These are phyloP conservation scores for Cenococcum geophilum DNA, from an alignment of 495 filamentous ascomycete species.

Conservation along the genomic window DNA sequence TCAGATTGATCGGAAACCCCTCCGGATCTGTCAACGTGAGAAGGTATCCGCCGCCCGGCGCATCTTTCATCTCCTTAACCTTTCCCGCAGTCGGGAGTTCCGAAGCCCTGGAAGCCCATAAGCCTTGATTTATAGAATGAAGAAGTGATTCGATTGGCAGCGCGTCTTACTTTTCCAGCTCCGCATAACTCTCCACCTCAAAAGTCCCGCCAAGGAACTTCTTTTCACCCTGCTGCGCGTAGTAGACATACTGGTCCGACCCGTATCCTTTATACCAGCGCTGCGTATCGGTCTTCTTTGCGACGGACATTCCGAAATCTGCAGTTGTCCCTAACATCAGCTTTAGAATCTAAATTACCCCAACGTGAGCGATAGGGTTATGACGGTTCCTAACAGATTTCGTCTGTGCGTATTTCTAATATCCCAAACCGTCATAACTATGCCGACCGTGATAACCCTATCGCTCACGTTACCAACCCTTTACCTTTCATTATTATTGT, in stretches of 20 bases:
- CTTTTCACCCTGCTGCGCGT: slow-evolving; percentile 37
- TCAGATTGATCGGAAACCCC: slow-evolving; percentile 53
- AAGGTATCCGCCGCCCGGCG: slow-evolving; percentile 53
- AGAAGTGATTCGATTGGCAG: not conserved
- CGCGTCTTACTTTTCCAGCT: slow-evolving; percentile 34
- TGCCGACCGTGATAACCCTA: no score
- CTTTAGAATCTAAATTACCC: not conserved
- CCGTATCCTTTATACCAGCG: slow-evolving; percentile 40
- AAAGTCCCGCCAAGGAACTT: slow-evolving; percentile 40
- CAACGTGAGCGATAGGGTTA: no score
- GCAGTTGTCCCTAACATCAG: not conserved
- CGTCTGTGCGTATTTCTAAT: no score
- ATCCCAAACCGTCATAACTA: no score
- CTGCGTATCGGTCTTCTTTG: slow-evolving; percentile 32
- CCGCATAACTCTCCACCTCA: slow-evolving; percentile 34
- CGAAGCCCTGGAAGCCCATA: slow-evolving; percentile 20
- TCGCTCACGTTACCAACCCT: no score
- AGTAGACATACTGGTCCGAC: slow-evolving; percentile 39
- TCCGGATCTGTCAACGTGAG: slow-evolving; percentile 56
- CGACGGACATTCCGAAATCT: slow-evolving; percentile 40
- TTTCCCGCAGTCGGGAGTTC: slow-evolving; percentile 31
- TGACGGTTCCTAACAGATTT: no score
- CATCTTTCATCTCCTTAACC: slow-evolving; percentile 47
- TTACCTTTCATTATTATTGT: not conserved
- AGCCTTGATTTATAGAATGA: not conserved